These are phyloP conservation scores for Gossypium schwendimanii DNA, from an alignment of 441 rosid species.

Conservation along the genomic window DNA sequence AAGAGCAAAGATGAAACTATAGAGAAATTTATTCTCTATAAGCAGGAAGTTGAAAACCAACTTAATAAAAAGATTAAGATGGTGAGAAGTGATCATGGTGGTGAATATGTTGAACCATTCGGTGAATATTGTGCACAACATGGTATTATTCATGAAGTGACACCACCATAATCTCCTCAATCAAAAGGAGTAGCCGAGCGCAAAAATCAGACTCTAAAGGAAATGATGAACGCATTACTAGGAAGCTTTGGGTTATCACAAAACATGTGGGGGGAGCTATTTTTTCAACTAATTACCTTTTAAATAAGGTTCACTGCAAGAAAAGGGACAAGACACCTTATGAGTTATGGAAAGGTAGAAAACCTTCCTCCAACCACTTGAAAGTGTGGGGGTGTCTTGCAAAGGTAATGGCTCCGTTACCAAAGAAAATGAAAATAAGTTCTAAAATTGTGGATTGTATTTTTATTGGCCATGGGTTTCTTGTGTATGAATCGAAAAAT, in stretches of 20 bases:
- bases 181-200: neutral
- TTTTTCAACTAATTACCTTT: neutral
- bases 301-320: neutral
- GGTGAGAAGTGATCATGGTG: too few species aligned
- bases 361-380: neutral
- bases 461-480: too few species aligned
- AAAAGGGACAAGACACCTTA: neutral
- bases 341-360: neutral
- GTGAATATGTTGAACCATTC: neutral
- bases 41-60: too few species aligned
- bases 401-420: neutral
- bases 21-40: too few species aligned
- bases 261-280: neutral
- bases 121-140: neutral
- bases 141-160: neutral
- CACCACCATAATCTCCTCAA: neutral
- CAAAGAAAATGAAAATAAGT: too few species aligned
- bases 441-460: neutral
- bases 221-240: neutral
- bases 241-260: neutral
- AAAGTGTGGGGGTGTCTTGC: neutral
- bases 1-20: too few species aligned
- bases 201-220: neutral
- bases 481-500: too few species aligned
- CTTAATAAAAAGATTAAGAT: too few species aligned